Evolutionary conservation across 192 early-diverging fungal genomes (phyloP), one percentile per base, ranked within the genome.

Genomic region (Mortierella hygrophila): DNA sequence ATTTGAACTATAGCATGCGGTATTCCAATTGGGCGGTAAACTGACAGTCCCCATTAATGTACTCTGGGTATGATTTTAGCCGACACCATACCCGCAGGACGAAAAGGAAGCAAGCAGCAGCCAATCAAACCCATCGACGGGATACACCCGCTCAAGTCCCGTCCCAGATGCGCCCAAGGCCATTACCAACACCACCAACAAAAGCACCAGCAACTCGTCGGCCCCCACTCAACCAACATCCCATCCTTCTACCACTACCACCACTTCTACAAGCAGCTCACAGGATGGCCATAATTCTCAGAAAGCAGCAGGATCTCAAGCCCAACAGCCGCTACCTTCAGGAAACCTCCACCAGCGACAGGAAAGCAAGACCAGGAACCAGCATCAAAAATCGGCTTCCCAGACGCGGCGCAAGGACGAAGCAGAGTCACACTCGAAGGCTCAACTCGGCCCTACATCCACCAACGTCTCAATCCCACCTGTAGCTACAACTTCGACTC

Each of bases 31-130:
- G 29, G 16, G 13, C 26, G 29, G 15, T 70, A 38, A 23, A 42
- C 35, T 42, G 40, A 42, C 23, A 37, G 37, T 21, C 1, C 2
- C 35, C 20, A 9, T 4, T 42, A 41, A 40, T 70, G 20, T 26
- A 20, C 35, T 10, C 35, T 70, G 69, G 69, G 15, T n/a, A 70
- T 70, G 38, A 23, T 70, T 70, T 70, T 70, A 70, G 60, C 60
- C 60, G 29, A 65, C 29, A 32, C 26, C 60, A 65, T 65, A 29
- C 29, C 60, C 60, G 9, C 60, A 65, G 3, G 60, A 65, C 32
- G 60, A 65, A 65, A 65, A 65, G 10, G 60, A 65, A 26, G 29
- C 60, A 32, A 29, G 29, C 60, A 65, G 11, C 60, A 32, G 29
- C 60, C 60, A 65, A 65, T 65, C 60, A 65, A 65, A 65, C 32